phyloP scores from a whole-genome alignment of 306 rosid species.

The Leucaena leucocephala region DNA sequence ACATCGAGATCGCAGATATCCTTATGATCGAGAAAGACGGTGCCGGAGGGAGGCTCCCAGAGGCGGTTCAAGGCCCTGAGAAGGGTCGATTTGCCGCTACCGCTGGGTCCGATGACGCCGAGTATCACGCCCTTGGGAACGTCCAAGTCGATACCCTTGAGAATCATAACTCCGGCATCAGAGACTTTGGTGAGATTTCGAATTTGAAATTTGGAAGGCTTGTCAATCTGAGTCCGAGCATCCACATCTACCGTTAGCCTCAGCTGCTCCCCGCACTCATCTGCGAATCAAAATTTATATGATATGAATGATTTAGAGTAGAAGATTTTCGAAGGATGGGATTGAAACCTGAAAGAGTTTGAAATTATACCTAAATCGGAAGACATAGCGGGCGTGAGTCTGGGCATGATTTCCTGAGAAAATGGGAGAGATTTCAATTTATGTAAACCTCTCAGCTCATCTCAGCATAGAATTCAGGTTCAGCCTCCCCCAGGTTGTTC shows the following conservation, averaged over 20 bases:
- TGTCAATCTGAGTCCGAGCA: not conserved
- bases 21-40: slow-evolving; percentile 67
- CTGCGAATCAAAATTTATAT: slow-evolving; percentile 21
- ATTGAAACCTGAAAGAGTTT: not conserved
- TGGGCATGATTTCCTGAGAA: not conserved
- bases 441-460: not conserved
- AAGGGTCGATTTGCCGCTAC: slow-evolving; percentile 82
- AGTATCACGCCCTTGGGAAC: slow-evolving; percentile 67
- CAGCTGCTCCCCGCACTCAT: slow-evolving; percentile 52
- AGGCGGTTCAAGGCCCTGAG: slow-evolving; percentile 78
- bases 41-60: slow-evolving; percentile 79
- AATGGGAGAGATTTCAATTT: not conserved
- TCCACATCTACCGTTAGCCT: slow-evolving; percentile 43
- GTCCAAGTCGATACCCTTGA: slow-evolving; percentile 55
- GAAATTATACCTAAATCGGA: not conserved
- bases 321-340: not conserved
- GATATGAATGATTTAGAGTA: not conserved
- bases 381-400: not conserved
- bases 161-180: slow-evolving; percentile 55
- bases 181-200: slow-evolving; percentile 57
- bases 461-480: not conserved
- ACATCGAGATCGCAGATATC: slow-evolving; percentile 68
- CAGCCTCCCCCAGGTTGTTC: not conserved
- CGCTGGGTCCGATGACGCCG: slow-evolving; percentile 88
- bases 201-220: slow-evolving; percentile 52